Percentiles rank a stretch among this genome's conserved stretches.
Conservation (phyloP, 1,139 yeast species). For the Saccharomyces hybrid region DNA sequence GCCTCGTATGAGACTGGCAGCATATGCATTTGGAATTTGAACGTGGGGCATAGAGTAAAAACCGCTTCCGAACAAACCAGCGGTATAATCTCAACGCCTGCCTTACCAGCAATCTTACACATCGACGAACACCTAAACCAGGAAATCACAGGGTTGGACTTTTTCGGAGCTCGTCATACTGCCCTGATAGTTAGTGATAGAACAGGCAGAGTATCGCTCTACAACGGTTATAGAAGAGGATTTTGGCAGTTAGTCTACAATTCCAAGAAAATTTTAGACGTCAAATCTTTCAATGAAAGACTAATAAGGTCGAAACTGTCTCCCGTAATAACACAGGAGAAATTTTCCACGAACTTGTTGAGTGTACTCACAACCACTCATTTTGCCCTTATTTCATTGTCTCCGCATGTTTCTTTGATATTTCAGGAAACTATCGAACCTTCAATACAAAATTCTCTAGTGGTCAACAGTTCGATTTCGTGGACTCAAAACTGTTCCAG, state of each 20-base stretch:
- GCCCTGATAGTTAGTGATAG: constrained; percentile 52
- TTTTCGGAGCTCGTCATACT: constrained; percentile 49
- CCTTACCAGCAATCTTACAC: constrained; percentile 22
- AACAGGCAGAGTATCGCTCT: constrained; percentile 53
- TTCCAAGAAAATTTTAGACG: constrained; percentile 12
- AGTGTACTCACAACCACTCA: not conserved
- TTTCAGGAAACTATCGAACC: constrained; percentile 33
- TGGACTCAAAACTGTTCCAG: constrained; percentile 45
- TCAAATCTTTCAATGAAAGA: constrained; percentile 1
- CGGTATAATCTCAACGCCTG: constrained; percentile 6
- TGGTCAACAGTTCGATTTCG: constrained; percentile 36
- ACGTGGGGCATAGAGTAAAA: constrained; percentile 6
- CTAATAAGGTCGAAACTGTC: not conserved
- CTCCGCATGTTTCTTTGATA: constrained; percentile 15
- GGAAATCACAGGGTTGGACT: constrained; percentile 41
- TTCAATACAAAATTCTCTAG: constrained; percentile 36
- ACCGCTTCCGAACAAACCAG: not conserved
- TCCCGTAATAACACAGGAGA: constrained; percentile 4
- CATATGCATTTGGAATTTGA: constrained; percentile 42
- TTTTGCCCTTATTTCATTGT: constrained; percentile 3
- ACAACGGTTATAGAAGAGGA: constrained; percentile 50
- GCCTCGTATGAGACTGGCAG: constrained; percentile 42
- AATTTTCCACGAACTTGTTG: constrained; percentile 2
- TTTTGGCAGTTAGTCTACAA: constrained; percentile 42
- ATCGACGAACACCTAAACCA: constrained; percentile 20